Evolutionary conservation across 306 rosid genomes (phyloP).

Genomic region (Vigna mungo): DNA sequence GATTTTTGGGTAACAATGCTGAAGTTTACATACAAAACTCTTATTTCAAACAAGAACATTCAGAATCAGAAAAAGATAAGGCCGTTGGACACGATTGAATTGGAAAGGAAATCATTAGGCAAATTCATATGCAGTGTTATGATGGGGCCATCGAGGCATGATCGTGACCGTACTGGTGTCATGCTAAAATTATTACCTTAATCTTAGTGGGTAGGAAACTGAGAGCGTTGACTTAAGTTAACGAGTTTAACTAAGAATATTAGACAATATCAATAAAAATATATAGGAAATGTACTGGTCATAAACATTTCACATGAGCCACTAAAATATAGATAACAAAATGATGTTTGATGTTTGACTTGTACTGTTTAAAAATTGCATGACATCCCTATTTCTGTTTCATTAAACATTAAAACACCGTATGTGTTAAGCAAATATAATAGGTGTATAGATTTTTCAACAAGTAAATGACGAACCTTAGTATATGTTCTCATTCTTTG

Average conservation of each 20-base stretch:
- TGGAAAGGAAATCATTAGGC: not conserved
- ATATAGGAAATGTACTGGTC: not conserved
- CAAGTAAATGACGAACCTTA: slow-evolving; percentile 61
- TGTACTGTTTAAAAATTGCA: slow-evolving; percentile 16
- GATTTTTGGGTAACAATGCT: not conserved
- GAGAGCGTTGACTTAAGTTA: not conserved
- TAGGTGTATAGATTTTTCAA: slow-evolving; percentile 17
- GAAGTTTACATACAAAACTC: not conserved
- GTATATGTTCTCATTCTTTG: slow-evolving; percentile 93
- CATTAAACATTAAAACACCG: not conserved
- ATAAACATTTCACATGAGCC: not conserved
- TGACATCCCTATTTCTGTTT: slow-evolving; percentile 17
- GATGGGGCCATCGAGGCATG: not conserved
- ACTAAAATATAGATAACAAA: not conserved
- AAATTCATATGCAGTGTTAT: not conserved
- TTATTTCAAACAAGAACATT: not conserved
- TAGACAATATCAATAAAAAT: not conserved
- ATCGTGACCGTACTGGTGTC: slow-evolving; percentile 1
- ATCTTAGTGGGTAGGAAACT: slow-evolving; percentile 12
- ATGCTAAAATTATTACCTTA: not conserved
- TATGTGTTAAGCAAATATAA: slow-evolving; percentile 8
- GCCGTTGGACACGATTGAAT: not conserved
- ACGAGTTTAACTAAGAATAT: slow-evolving; percentile 18
- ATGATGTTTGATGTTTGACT: not conserved
- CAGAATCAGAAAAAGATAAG: not conserved